Conservation (phyloP, 2,329 filamentous ascomycete genomes). For the Colletotrichum siamense region DNA sequence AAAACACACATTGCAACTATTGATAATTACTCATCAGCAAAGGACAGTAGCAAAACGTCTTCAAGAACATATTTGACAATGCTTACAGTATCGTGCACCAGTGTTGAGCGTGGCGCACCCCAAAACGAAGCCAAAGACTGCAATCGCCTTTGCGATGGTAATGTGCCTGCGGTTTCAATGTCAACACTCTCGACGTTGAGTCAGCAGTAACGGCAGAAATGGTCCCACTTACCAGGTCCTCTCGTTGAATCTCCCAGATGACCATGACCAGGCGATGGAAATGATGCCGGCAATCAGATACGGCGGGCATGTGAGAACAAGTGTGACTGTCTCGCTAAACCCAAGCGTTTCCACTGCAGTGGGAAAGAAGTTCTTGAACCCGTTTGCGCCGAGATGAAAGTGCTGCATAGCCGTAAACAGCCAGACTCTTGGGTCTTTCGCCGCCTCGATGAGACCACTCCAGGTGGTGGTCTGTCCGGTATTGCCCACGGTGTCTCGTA, state of each 20-base stretch:
- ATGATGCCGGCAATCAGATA: conserved; percentile 44
- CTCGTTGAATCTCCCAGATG: conserved; percentile 12
- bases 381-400: conserved; percentile 38
- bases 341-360: conserved; percentile 36
- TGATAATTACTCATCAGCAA: not conserved
- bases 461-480: conserved; percentile 30
- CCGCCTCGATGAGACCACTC: conserved; percentile 46
- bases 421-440: conserved; percentile 48
- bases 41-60: too few relatives aligned
- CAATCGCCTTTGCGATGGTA: conserved; percentile 12
- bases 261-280: conserved; percentile 39
- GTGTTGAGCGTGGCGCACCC: conserved; percentile 34
- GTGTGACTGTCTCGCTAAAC: conserved; percentile 44
- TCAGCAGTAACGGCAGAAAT: too few relatives aligned
- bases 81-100: conserved; percentile 28
- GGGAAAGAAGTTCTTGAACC: conserved; percentile 36
- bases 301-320: conserved; percentile 49
- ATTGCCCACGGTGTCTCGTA: conserved; percentile 30
- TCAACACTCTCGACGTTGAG: too few relatives aligned
- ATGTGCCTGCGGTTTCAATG: too few relatives aligned
- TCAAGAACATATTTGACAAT: too few relatives aligned
- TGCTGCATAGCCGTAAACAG: conserved; percentile 53
- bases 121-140: conserved; percentile 18
- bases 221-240: conserved; percentile 10
- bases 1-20: conserved; percentile 33